phyloP scores from a whole-genome alignment of 2,329 filamentous ascomycete species.

The Sporothrix pseudoabietina region DNA sequence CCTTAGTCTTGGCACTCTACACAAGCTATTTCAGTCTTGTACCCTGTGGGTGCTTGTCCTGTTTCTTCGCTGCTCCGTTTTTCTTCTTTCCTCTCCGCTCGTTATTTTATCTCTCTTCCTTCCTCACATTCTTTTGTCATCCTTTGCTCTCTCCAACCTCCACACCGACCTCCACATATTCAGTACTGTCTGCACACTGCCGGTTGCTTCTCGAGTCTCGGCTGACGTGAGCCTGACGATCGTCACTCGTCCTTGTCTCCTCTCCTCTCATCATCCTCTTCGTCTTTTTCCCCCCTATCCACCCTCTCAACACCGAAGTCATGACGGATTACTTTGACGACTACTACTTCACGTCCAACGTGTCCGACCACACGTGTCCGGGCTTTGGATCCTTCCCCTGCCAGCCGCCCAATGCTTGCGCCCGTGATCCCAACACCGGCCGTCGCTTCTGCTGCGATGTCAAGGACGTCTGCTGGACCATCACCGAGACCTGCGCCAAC shows the following conservation, averaged over 20 bases:
- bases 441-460: conserved; percentile 34
- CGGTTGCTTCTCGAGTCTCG: not conserved
- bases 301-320: not conserved
- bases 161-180: not conserved
- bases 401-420: conserved; percentile 33
- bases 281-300: not conserved
- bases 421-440: conserved; percentile 34
- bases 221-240: not conserved
- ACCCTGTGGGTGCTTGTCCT: not conserved
- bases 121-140: not conserved
- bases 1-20: not conserved
- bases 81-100: not conserved
- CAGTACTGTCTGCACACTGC: not conserved
- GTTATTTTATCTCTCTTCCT: not conserved
- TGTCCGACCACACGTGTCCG: conserved; percentile 31
- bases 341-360: conserved; percentile 34
- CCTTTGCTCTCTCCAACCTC: not conserved
- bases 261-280: not conserved
- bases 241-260: not conserved
- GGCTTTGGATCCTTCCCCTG: conserved; percentile 30
- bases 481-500: conserved; percentile 27
- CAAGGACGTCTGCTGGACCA: conserved; percentile 33
- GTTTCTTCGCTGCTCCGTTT: conserved; percentile 9
- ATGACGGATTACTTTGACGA: conserved; percentile 33
- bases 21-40: not conserved